Base-by-base conservation (phyloP, 352 stramenopile species). In the Globisporangium emineosum region DNA sequence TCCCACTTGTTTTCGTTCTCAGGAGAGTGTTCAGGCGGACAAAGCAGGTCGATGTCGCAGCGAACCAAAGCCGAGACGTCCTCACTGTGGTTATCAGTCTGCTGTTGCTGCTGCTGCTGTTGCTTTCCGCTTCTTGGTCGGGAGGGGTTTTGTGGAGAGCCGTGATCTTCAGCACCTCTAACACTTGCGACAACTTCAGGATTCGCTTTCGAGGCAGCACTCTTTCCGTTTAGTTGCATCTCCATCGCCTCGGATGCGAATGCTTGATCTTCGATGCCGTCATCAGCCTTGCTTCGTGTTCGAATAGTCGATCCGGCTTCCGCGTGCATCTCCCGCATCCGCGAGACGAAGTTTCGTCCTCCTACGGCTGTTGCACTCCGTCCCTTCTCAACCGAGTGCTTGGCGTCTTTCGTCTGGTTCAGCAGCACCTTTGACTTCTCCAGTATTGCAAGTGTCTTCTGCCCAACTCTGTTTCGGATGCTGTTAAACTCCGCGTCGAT, bases 1-100 rank as follows among this genome's bases (percentile, higher is more conserved):
- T 97, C 90, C 90, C 90, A 97, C 59, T 88, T 79, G n/a, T 82
- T 72, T 29, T 90, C 81, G 21, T 88, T 89, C 35, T 84, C 75
- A 37, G 79, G 81, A 23, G 70, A 62, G 64, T 78, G 71, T 19
- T 73, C 62, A 5, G 79, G 78, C 47, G 78, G 81, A 8, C 75
- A 64, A 2, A 92, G 71, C 12, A 92, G 68, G 4, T 88, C 82
- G 8, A 86, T 75, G 15, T 91, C 75, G 35, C 73, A 87, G 6
- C 60, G 43, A n/a, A 42, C 59, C 19, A 32, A 19, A 23, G 61
- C n/a, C 3, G 49, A 23, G 35, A 64, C 57, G 70, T 71, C 40
- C 42, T 56, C 27, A 63, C 45, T 33, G 62, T 35, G 45, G 33
- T 57, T 55, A 17, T 49, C 50, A 4, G 17, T n/a, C n/a, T n/a